phyloP scores from a whole-genome alignment of 306 rosid genomes.

The Crotalaria pallida region DNA sequence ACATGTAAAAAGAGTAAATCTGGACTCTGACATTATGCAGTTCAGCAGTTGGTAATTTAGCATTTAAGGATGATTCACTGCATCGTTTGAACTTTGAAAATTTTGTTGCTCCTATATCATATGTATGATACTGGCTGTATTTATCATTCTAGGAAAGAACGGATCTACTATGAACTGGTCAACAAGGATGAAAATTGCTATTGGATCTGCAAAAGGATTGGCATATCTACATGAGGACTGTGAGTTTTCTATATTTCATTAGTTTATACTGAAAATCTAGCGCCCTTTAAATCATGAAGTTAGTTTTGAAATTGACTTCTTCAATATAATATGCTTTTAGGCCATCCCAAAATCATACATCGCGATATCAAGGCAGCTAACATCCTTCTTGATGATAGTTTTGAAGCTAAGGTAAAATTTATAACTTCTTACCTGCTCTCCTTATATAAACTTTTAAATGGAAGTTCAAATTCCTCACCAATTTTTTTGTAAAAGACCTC shows the following conservation, averaged over 20 bases:
- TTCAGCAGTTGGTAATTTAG: neutral
- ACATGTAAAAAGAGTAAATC: neutral
- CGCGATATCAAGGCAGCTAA: constrained; percentile 72
- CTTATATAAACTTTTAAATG: neutral
- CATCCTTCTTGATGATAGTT: constrained; percentile 50
- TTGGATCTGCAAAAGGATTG: constrained; percentile 36
- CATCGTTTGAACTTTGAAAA: neutral
- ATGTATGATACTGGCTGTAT: neutral
- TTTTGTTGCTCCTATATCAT: neutral
- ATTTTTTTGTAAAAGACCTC: neutral
- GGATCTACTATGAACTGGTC: constrained; percentile 19
- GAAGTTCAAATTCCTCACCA: neutral
- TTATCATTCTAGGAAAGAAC: constrained; percentile 18
- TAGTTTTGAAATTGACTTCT: neutral
- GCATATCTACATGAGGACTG: constrained; percentile 39
- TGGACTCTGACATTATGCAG: neutral
- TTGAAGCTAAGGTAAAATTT: constrained; percentile 52
- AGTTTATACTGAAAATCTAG: neutral
- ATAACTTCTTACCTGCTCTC: neutral
- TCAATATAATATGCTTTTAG: constrained; percentile 26
- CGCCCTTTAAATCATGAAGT: neutral
- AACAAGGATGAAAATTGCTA: constrained; percentile 35
- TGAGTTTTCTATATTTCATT: constrained; percentile 17
- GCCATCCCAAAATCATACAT: constrained; percentile 57
- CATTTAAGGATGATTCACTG: neutral